These are phyloP conservation scores for Alternaria triticina DNA, from an alignment of 2,329 filamentous ascomycete genomes.

Conservation along the genomic window DNA sequence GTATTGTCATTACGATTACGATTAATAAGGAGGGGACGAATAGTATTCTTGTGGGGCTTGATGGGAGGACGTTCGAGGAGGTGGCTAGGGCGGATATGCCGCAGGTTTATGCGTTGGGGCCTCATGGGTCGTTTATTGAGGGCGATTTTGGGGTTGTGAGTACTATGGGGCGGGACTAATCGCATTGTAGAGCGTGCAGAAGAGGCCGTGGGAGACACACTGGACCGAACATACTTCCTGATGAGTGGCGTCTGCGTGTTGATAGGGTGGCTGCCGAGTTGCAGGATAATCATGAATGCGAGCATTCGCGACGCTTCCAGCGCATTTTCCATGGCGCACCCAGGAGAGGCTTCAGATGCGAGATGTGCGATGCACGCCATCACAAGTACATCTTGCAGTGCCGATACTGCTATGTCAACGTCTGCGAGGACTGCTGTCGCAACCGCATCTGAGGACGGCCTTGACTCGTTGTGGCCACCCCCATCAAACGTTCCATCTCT, in stretches of 20 bases:
- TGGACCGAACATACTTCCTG: conserved; percentile 7
- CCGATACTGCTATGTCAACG: conserved; percentile 25
- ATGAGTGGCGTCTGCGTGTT: conserved; percentile 15
- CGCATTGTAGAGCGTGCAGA: conserved; percentile 28
- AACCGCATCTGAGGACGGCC: conserved; percentile 18
- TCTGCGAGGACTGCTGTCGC: conserved; percentile 31
- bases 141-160: background rate
- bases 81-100: background rate
- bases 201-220: conserved; percentile 32
- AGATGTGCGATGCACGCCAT: conserved; percentile 30
- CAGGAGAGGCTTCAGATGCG: conserved; percentile 27
- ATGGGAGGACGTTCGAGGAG: background rate
- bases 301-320: conserved; percentile 25
- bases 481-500: background rate
- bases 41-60: background rate
- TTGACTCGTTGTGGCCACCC: background rate
- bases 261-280: conserved; percentile 18
- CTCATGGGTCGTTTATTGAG: conserved; percentile 1
- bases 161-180: background rate
- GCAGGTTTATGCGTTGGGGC: background rate
- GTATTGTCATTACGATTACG: background rate
- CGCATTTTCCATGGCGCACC: conserved; percentile 9
- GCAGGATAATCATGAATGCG: conserved; percentile 30
- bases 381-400: conserved; percentile 31
- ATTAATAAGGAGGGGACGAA: background rate